Conservation (phyloP, 192 early-diverging fungal genomes). For the Podila horticola region DNA sequence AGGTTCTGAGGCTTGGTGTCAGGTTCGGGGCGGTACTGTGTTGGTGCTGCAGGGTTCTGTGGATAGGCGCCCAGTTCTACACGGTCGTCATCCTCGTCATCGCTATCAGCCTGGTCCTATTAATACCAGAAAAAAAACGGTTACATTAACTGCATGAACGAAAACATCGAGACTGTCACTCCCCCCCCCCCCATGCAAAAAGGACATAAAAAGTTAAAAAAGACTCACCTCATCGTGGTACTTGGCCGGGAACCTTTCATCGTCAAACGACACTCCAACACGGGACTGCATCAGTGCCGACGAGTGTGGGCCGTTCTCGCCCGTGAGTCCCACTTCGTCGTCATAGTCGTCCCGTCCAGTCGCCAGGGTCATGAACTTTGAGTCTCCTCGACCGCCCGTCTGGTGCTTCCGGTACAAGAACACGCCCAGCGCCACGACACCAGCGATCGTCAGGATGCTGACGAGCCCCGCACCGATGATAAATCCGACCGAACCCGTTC, state of each 20-base stretch:
- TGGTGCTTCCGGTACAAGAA: slow-evolving; percentile 15
- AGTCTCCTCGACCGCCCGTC: background rate
- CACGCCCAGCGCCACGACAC: slow-evolving; percentile 16
- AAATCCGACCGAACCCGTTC: slow-evolving; percentile 15
- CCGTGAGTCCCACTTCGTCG: slow-evolving; percentile 29
- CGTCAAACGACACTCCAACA: slow-evolving; percentile 44
- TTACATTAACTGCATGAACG: background rate
- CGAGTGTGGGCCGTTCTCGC: slow-evolving; percentile 48
- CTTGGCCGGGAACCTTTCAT: slow-evolving; percentile 28
- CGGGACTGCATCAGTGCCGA: slow-evolving; percentile 46
- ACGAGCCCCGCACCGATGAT: slow-evolving; percentile 28
- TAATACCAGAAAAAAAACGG: background rate
- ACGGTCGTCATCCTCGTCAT: slow-evolving; percentile 13
- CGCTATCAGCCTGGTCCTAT: slow-evolving; percentile 12
- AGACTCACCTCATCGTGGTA: slow-evolving; percentile 34
- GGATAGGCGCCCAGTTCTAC: slow-evolving; percentile 32
- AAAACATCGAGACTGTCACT: too few species aligned
- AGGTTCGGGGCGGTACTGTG: slow-evolving; percentile 19
- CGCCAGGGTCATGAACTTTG: slow-evolving; percentile 26
- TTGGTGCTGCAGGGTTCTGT: slow-evolving; percentile 25
- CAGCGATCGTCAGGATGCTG: slow-evolving; percentile 8
- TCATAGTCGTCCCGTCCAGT: slow-evolving; percentile 34
- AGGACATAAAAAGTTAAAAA: background rate
- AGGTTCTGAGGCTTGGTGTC: slow-evolving; percentile 32
- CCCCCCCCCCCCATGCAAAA: background rate